Evolutionary conservation across 2,329 filamentous ascomycete genomes (phyloP).

Genomic region (Torrubiella hemipterigena): DNA sequence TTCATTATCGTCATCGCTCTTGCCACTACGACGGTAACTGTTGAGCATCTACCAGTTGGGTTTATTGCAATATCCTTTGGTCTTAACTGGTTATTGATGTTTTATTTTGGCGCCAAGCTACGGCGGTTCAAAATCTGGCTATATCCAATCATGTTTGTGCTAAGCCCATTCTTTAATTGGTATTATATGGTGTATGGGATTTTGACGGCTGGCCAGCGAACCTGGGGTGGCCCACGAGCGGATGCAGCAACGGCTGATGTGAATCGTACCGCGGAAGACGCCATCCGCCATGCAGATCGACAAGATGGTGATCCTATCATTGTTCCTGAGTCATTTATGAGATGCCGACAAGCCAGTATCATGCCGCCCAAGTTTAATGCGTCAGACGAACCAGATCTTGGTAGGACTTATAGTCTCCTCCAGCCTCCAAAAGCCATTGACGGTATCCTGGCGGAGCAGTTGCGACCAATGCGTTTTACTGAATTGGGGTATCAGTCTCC

Average conservation of each 20-base stretch:
- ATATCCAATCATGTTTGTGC: constrained; percentile 87
- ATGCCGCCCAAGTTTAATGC: constrained; percentile 16
- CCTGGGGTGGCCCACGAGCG: constrained; percentile 87
- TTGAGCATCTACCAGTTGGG: constrained; percentile 73
- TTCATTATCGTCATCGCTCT: constrained; percentile 87
- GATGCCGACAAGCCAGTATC: constrained; percentile 37
- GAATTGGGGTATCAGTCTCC: too few species aligned
- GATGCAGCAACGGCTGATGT: constrained; percentile 74
- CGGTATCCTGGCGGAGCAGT: constrained; percentile 65
- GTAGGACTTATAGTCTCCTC: constrained; percentile 37
- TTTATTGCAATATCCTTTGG: constrained; percentile 90
- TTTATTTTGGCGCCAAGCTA: constrained; percentile 85
- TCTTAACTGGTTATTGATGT: constrained; percentile 88
- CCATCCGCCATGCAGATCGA: constrained; percentile 68
- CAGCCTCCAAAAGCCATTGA: constrained; percentile 65
- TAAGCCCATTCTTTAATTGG: constrained; percentile 98
- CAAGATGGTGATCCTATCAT: constrained; percentile 83
- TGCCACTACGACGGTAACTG: constrained; percentile 67
- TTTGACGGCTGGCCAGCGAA: constrained; percentile 85
- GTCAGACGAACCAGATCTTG: constrained; percentile 9
- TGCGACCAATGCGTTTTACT: too few species aligned
- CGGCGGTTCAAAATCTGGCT: constrained; percentile 88
- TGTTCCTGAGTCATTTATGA: constrained; percentile 72
- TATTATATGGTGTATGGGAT: constrained; percentile 96
- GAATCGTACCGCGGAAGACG: constrained; percentile 66